These are phyloP conservation scores for Leccinum boreale DNA, from an alignment of 768 basidiomycete genomes.

Conservation along the genomic window DNA sequence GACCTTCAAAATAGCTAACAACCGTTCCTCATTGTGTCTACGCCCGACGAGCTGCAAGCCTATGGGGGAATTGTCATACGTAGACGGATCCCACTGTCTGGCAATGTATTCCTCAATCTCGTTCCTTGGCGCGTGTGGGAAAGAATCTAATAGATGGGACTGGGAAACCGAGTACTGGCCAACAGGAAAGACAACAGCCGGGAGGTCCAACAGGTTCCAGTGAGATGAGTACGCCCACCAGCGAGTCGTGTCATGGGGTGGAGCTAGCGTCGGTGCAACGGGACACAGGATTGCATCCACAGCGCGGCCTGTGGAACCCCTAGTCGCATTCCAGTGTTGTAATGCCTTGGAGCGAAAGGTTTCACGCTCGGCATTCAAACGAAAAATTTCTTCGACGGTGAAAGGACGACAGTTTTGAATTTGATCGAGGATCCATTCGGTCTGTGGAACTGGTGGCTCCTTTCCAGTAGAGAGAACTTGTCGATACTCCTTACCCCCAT, in stretches of 20 bases:
- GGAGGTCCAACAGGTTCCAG: constrained; percentile 52
- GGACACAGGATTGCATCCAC: constrained; percentile 50
- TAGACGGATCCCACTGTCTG: constrained; percentile 40
- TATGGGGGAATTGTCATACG: constrained; percentile 43
- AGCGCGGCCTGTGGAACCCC: constrained; percentile 36
- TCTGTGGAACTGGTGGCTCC: constrained; percentile 41
- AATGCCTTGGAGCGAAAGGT: constrained; percentile 38
- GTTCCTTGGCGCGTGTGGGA: constrained; percentile 31
- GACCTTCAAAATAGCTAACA: constrained; percentile 42
- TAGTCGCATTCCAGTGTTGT: constrained; percentile 44
- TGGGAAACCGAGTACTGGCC: constrained; percentile 33
- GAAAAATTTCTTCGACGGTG: constrained; percentile 41
- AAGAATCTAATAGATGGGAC: constrained; percentile 3
- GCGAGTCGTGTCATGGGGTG: constrained; percentile 45
- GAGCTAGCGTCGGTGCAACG: constrained; percentile 44
- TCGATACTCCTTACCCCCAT: constrained; percentile 46
- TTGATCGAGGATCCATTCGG: constrained; percentile 42
- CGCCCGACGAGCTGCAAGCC: constrained; percentile 49
- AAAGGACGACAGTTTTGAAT: constrained; percentile 37
- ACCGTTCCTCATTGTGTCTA: constrained; percentile 47
- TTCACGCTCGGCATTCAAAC: constrained; percentile 43
- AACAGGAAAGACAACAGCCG: constrained; percentile 46
- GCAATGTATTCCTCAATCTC: constrained; percentile 34
- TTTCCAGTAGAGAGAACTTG: constrained; percentile 32
- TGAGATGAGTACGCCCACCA: constrained; percentile 52